Conservation (phyloP, 768 basidiomycete genomes). For the Podaxis sp. region DNA sequence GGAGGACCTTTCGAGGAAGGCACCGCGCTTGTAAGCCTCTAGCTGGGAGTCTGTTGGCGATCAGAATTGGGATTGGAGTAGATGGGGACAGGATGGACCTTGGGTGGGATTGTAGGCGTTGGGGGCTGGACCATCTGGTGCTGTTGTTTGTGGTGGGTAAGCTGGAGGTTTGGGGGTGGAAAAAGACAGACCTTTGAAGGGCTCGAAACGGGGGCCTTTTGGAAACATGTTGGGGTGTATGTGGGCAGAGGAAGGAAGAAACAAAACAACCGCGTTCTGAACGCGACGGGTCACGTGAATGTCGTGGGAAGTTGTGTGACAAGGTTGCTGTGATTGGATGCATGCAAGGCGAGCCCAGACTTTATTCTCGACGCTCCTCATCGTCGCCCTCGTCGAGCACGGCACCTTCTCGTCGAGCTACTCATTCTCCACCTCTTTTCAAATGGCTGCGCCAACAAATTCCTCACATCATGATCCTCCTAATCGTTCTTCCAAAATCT, state of each 20-base stretch:
- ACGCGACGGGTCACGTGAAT: constrained; percentile 22
- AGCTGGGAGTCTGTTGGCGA: constrained; percentile 32
- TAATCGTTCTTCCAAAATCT: not conserved
- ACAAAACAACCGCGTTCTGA: constrained; percentile 8
- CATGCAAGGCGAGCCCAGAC: not conserved
- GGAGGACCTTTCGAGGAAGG: constrained; percentile 53
- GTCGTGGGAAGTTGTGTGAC: constrained; percentile 3
- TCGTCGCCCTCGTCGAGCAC: constrained; percentile 13
- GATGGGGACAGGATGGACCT: not conserved
- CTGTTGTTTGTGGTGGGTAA: constrained; percentile 22
- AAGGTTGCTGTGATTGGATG: constrained; percentile 2
- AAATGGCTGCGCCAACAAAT: constrained; percentile 1
- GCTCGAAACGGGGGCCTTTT: constrained; percentile 43
- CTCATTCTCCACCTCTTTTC: not conserved
- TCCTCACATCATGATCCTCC: not conserved
- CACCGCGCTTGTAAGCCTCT: constrained; percentile 53
- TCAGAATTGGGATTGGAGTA: not conserved
- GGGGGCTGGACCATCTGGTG: constrained; percentile 49
- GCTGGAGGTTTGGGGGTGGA: not conserved
- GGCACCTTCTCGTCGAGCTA: constrained; percentile 5
- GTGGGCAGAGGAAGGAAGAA: not conserved
- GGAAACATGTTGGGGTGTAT: constrained; percentile 33
- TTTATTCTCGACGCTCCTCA: constrained; percentile 9
- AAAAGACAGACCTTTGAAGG: constrained; percentile 29
- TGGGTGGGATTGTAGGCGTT: constrained; percentile 36